Base-by-base conservation (phyloP, 345 rosid species). In the Reutealis trisperma region DNA sequence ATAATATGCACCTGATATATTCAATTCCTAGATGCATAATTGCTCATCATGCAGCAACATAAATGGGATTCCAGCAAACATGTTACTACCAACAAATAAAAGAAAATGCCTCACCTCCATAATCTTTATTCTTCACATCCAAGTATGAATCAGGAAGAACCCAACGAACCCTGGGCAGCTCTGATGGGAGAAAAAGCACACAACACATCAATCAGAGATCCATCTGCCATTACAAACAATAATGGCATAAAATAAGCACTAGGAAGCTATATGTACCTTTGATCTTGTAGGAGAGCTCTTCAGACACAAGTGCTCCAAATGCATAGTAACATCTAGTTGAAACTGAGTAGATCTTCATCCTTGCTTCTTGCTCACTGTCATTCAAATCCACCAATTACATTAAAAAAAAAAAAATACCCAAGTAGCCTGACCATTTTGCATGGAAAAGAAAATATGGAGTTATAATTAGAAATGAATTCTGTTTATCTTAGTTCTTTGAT, bases 81-180 rank as follows among this genome's bases (percentile, higher is more conserved):
- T 15, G 54, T 22, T 18, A 41, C 63, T 27, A 0, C 4, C 27
- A 72, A 1, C 8, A 8, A 11, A 45, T 19, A 55, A 25, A 19
- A 22, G 3, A 37, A 18, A 62, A 67, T 15, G 32, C 1, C 82
- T 82, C 82, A 96, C 99, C 99, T 87, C 98, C 99, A 75, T 96
- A 96, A 75, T 94, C 91, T 77, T 96, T 90, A 85, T 96, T 94
- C 84, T 71, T 92, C 59, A 94, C 95, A 88, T 96, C 98, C 76
- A 94, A 51, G 84, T 92, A 96, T 6, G 99, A 96, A 85, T 96
- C 98, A 24, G 98, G 99, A 75, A 96, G 97, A 84, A 96, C 99
- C 94, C 99, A 96, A 11, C 97, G 90, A 49, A 94, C 98, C 54
- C 84, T 80, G 8, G 93, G 90, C 83, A 96, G 76, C 66, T 92